Base-by-base conservation (phyloP, 2,329 filamentous ascomycete genomes). In the Colletotrichum coccodes region DNA sequence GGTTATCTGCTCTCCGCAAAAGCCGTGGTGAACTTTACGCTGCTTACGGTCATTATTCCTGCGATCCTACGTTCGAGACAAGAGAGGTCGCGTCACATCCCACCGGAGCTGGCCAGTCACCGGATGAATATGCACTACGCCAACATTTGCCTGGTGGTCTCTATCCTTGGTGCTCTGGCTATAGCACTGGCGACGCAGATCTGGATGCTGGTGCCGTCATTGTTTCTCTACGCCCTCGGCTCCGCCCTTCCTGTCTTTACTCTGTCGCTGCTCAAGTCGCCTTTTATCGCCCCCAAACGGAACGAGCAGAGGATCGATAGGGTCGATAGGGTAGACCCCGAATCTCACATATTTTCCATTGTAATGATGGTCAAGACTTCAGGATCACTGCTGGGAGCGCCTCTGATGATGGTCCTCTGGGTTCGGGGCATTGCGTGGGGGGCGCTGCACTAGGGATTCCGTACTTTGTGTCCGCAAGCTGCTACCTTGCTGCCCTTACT, bases 201-300 rank as follows among this genome's bases (percentile, higher is more conserved):
- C 1, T 82, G 77, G 78, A 72, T 81, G 7, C 74, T 86, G 4
- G 73, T 85, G 9, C 82, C 82, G 0, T 79, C 82, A 0, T 73
- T 86, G 57, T 71, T 84, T 28, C 42, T 85, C 6, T 86, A 86
- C 52, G 83, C 84, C 0, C 76, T 86, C 1, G 84, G 84, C 0
- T 84, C 84, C 14, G 84, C 84, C 0, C 75, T 86, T 16, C 84
- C 84, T 1, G 80, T 86, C 9, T 86, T 86, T 57, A 86, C 84
- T 0, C 75, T 84, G 16, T 85, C 83, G 4, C 73, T 86, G 56
- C 77, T 86, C 30, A 84, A 84, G 58, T 85, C 84, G 7, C 79
- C 80, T 0, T 76, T 77, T 2, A 75, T 86, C 18, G 77, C 70
- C 18, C 62, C 71, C 14, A 52, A 21, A 40, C 44, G 61, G 64